Evolutionary conservation across 805 yeast species (phyloP), one percentile per base, ranked within the genome.

Genomic region (Candida coquimbonensis): DNA sequence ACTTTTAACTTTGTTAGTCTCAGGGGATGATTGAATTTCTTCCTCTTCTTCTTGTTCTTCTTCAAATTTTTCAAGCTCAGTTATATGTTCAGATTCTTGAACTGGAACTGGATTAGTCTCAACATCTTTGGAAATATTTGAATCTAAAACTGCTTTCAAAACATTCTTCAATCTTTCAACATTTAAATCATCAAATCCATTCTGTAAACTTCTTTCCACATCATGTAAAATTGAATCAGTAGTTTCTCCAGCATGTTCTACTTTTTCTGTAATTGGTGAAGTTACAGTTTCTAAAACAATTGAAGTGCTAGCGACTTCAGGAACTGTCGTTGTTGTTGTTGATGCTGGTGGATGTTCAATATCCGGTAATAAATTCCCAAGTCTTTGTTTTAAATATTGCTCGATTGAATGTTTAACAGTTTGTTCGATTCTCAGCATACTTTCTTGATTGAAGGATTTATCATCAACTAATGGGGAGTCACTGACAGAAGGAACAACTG

Each of bases 111-210:
- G 17, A 14, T 4, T 27, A 5, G n/a, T 16, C 6, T 14, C 21
- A 5, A 14, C 12, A 13, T 16, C 8, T 37, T 36, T 14, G 7
- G 11, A 11, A 21, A 34, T 7, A 27, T 32, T 21, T 9, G 35
- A 14, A 19, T 36, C 16, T 17, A 44, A 14, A n/a, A 42, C 40
- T 12, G 24, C 32, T 11, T 31, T 43, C 24, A 47, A 35, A 19
- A 43, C 44, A 21, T 24, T 47, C 27, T 25, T 36, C 33, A 47
- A 40, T 31, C 39, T 39, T 11, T 47, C 47, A 25, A 37, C 27
- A 25, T 47, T 43, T 33, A 40, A 40, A 33, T 32, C 37, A 19
- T 40, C 46, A 42, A 47, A 37, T 5, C 42, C 44, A 16, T 26
- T 24, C 9, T 39, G 27, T 25, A 47, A 24, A 21, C 34, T 38